Conservation (phyloP, 805 yeast species). For the Starmera caribaea region DNA sequence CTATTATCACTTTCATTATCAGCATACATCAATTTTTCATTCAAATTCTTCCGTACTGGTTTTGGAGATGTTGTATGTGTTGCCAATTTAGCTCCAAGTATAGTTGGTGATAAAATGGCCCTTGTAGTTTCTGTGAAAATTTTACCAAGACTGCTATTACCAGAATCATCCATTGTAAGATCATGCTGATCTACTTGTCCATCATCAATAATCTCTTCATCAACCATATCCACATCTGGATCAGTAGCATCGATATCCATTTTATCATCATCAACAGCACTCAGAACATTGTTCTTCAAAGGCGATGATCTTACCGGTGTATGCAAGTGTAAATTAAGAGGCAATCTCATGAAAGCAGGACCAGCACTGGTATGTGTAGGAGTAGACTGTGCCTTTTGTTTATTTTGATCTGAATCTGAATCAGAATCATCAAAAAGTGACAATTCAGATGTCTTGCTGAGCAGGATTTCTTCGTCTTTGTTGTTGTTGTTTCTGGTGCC, state of each 20-base stretch:
- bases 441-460: conserved; percentile 1
- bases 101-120: conserved; percentile 14
- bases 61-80: not conserved
- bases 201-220: conserved; percentile 18
- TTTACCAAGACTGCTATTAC: conserved; percentile 1
- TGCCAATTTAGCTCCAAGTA: conserved; percentile 13
- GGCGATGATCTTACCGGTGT: not conserved
- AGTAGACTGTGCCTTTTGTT: not conserved
- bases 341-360: not conserved
- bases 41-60: not conserved
- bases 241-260: not conserved
- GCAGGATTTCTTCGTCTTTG: not conserved
- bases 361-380: not conserved
- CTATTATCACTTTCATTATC: not conserved
- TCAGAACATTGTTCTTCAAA: conserved; percentile 1
- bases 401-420: not conserved
- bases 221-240: conserved; percentile 14
- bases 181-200: conserved; percentile 6
- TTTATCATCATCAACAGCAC: conserved; percentile 1
- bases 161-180: conserved; percentile 7
- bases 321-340: not conserved
- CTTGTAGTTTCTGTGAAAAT: conserved; percentile 1
- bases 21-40: not conserved
- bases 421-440: not conserved
- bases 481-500: not conserved